These are phyloP conservation scores for Zalaria obscura DNA, from an alignment of 2,329 filamentous ascomycete genomes.

Conservation along the genomic window DNA sequence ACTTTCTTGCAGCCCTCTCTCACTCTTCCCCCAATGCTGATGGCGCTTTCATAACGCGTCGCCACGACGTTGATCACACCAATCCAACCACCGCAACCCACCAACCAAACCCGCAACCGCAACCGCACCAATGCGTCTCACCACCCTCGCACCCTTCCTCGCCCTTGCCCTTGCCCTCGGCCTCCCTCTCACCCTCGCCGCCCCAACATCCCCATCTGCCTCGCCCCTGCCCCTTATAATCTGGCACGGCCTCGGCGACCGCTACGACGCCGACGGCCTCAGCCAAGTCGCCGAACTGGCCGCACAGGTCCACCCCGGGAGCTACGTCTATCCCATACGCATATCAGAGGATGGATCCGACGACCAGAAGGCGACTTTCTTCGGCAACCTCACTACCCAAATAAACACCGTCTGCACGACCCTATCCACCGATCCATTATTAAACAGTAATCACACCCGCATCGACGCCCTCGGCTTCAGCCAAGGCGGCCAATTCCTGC, in stretches of 20 bases:
- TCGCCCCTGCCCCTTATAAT: conserved; percentile 71
- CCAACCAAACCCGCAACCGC: too few relatives aligned
- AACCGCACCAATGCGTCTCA: neutral
- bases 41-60: too few relatives aligned
- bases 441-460: conserved; percentile 22
- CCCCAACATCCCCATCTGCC: conserved; percentile 12
- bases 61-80: too few relatives aligned
- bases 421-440: conserved; percentile 60
- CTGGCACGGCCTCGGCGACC: conserved; percentile 80
- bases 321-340: conserved; percentile 67
- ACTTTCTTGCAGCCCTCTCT: too few relatives aligned
- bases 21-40: too few relatives aligned
- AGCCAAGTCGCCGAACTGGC: conserved; percentile 57
- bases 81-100: too few relatives aligned
- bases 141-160: conserved; percentile 4
- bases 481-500: conserved; percentile 92
- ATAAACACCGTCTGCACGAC: conserved; percentile 63
- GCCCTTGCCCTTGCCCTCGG: conserved; percentile 6
- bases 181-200: conserved; percentile 7
- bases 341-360: conserved; percentile 49
- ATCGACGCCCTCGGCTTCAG: conserved; percentile 90
- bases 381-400: conserved; percentile 77
- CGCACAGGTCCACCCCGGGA: conserved; percentile 62
- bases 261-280: conserved; percentile 63
- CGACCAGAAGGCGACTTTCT: conserved; percentile 76